These are phyloP conservation scores for Plasmodium fragile DNA, from an alignment of 169 alveolate species.

Conservation along the genomic window DNA sequence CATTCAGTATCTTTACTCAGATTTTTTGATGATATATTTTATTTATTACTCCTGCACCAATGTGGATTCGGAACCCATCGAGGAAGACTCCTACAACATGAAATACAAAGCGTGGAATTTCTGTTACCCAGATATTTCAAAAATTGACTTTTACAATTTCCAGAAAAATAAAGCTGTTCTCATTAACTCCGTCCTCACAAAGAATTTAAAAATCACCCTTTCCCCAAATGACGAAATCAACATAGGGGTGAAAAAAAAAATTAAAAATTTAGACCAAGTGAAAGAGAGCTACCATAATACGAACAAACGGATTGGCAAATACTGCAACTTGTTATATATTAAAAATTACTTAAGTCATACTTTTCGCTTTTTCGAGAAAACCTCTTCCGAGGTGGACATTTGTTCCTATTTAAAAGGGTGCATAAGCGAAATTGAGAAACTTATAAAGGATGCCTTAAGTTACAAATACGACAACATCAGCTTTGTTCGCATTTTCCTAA, in stretches of 20 bases:
- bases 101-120: constrained; percentile 45
- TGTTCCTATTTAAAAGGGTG: constrained; percentile 21
- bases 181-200: constrained; percentile 17
- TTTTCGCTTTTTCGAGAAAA: constrained; percentile 37
- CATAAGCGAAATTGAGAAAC: constrained; percentile 25
- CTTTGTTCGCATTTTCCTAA: constrained; percentile 32
- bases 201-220: constrained; percentile 29
- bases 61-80: constrained; percentile 25
- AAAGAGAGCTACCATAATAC: constrained; percentile 34
- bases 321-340: constrained; percentile 13
- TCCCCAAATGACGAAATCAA: constrained; percentile 16
- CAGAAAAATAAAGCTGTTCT: constrained; percentile 53
- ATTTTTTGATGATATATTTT: constrained; percentile 68
- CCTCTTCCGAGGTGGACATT: constrained; percentile 21
- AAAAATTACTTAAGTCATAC: constrained; percentile 20
- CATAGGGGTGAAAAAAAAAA: constrained; percentile 44
- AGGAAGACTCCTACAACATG: constrained; percentile 30
- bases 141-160: constrained; percentile 46
- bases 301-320: neutral
- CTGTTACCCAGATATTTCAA: constrained; percentile 38
- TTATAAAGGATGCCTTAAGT: constrained; percentile 5
- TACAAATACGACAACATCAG: constrained; percentile 6
- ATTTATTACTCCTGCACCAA: constrained; percentile 49
- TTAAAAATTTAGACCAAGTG: constrained; percentile 35
- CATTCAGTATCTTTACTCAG: constrained; percentile 48